Evolutionary conservation across 345 rosid species (phyloP).

Genomic region (Hypericum androsaemum): DNA sequence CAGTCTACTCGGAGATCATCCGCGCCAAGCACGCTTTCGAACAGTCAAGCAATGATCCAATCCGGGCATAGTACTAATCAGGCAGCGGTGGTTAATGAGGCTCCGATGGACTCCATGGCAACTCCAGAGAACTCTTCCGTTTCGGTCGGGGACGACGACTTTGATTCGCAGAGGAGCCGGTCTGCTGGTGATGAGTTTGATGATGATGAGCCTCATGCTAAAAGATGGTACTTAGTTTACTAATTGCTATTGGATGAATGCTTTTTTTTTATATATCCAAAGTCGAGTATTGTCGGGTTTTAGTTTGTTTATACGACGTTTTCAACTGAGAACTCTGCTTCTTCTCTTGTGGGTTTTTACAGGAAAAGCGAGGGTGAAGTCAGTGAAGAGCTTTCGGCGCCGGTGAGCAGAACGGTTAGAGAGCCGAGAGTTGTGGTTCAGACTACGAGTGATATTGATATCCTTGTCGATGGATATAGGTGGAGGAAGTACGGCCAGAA

Average conservation of each 20-base stretch:
- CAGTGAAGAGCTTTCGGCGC: slow-evolving; percentile 66
- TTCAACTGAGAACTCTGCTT: not conserved
- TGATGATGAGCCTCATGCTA: slow-evolving; percentile 73
- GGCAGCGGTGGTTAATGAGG: no score
- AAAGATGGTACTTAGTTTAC: slow-evolving; percentile 53
- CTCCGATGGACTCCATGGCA: slow-evolving; percentile 31
- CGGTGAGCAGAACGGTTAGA: slow-evolving; percentile 66
- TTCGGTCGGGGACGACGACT: slow-evolving; percentile 61
- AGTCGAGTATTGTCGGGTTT: no score
- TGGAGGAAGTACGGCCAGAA: slow-evolving; percentile 99
- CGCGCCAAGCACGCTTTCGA: slow-evolving; percentile 24
- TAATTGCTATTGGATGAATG: no score
- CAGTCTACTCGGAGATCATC: slow-evolving; percentile 60
- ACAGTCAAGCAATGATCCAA: slow-evolving; percentile 23
- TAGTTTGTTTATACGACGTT: no score
- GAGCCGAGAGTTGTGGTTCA: slow-evolving; percentile 93
- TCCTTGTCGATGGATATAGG: slow-evolving; percentile 86
- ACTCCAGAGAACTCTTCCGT: slow-evolving; percentile 65
- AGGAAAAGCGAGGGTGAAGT: slow-evolving; percentile 63
- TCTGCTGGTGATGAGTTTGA: slow-evolving; percentile 54
- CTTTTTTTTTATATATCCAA: no score
- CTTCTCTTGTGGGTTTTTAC: slow-evolving; percentile 15
- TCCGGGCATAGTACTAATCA: slow-evolving; percentile 16
- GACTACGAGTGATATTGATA: slow-evolving; percentile 88
- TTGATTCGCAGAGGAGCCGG: slow-evolving; percentile 58